Base-by-base conservation (phyloP, 2,329 filamentous ascomycete species). In the Acrocalymma vagum region DNA sequence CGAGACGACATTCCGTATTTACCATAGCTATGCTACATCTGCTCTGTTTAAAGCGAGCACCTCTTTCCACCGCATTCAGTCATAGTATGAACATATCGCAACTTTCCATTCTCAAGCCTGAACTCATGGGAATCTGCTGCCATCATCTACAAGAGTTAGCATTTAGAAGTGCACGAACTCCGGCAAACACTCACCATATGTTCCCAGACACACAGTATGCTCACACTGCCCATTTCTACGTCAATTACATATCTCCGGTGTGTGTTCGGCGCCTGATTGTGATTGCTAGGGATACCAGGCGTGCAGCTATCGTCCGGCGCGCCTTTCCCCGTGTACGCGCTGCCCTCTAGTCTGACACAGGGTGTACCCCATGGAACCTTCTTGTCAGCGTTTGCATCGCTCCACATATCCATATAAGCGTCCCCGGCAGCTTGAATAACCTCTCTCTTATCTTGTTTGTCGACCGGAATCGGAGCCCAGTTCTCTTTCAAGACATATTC, bases 221-320 rank as follows among this genome's bases (percentile, higher is more conserved):
- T 57, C 10, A 62, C 59, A 10, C 49, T 55, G 1, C 60, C 60
- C 28, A 51, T 48, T 23, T 57, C 44, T 14, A 55, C 47, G 38
- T 64, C 60, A 10, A 63, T 48, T 1, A 64, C 56, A 36, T 63
- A 64, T 13, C 53, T 46, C 4, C 60, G 28, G 38, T 62, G 50
- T 3, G 51, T 42, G 7, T 61, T 31, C 7, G n/a, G n/a, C n/a
- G n/a, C n/a, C 50, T 40, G 1, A 61, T 48, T 1, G 51, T 56
- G 13, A 45, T 57, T 4, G 60, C 58, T 6, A 63, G 34, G 1
- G 55, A 58, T 9, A 61, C 33, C 21, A 51, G 29, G 23, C 58
- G 62, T 0, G 51, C 57, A 15, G 48, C 51, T 11, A 41, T 53
- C 2, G 51, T 48, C 6, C 38, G 26, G 11, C 33, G 29, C 4